phyloP scores from a whole-genome alignment of 805 yeast genomes.

The Saturnispora ahearnii region DNA sequence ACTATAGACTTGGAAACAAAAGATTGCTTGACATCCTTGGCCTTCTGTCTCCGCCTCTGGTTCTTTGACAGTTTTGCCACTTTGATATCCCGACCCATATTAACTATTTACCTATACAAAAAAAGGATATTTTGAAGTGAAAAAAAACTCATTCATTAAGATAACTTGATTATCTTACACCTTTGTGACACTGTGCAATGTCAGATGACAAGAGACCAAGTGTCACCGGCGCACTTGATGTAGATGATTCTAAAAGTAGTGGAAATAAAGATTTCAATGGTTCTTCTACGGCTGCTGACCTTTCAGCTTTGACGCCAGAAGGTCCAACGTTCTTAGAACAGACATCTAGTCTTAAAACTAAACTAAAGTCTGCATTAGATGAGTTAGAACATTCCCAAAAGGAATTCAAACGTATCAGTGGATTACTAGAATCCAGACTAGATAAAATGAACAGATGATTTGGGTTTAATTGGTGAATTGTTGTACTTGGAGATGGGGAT shows the following conservation, averaged over 20 bases:
- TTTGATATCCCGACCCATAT: background rate
- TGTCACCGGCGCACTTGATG: background rate
- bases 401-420: conserved; percentile 5
- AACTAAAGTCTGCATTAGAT: background rate
- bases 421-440: background rate
- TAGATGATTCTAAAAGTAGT: background rate
- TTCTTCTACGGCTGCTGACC: background rate
- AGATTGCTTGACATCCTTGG: background rate
- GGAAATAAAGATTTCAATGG: too few species aligned
- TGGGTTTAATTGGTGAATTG: too few species aligned
- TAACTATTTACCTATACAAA: background rate
- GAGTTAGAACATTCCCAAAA: background rate
- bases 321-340: background rate
- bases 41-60: conserved; percentile 4
- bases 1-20: background rate
- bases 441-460: conserved; percentile 1
- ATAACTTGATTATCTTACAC: background rate
- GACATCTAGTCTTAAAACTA: background rate
- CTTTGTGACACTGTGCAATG: background rate
- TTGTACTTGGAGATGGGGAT: too few species aligned
- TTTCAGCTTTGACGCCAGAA: background rate
- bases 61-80: conserved; percentile 1
- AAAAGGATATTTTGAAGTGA: background rate
- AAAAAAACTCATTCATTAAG: background rate
- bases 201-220: background rate